Conservation (phyloP, 1,284 basidiomycete genomes). For the Pseudozyma hubeiensis region DNA sequence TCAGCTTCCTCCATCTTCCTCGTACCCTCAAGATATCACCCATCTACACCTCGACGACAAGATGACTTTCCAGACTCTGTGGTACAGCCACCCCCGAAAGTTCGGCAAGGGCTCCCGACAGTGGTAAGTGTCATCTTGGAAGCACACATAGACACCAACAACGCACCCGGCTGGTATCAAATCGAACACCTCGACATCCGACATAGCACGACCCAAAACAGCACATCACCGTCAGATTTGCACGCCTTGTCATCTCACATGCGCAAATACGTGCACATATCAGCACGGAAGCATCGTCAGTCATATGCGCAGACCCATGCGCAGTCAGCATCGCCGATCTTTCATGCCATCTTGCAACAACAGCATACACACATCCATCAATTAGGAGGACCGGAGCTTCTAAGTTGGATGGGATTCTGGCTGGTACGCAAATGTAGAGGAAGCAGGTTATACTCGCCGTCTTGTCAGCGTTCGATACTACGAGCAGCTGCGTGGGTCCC, state of each 20-base stretch:
- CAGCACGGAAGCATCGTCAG: too few relatives aligned
- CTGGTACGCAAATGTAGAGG: too few relatives aligned
- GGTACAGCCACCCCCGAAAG: slow-evolving; percentile 66
- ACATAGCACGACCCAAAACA: not conserved
- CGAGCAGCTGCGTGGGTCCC: too few relatives aligned
- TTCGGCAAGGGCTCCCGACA: slow-evolving; percentile 67
- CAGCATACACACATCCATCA: too few relatives aligned
- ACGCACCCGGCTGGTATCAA: slow-evolving; percentile 7
- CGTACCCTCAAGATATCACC: slow-evolving; percentile 43
- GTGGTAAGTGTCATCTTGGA: slow-evolving; percentile 57
- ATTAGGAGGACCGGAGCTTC: too few relatives aligned
- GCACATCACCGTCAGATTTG: not conserved
- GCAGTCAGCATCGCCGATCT: too few relatives aligned
- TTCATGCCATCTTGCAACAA: too few relatives aligned
- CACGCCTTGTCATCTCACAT: not conserved
- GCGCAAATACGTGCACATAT: too few relatives aligned
- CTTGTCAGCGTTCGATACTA: too few relatives aligned
- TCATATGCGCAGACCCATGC: too few relatives aligned
- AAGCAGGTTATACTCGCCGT: too few relatives aligned
- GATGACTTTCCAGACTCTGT: slow-evolving; percentile 66
- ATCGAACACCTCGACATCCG: slow-evolving; percentile 6
- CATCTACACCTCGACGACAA: slow-evolving; percentile 48
- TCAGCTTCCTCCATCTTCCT: slow-evolving; percentile 39
- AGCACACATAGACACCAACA: slow-evolving; percentile 1
- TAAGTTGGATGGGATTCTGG: too few relatives aligned